A percentile compares a stretch with the other conserved stretches of the same genome.
Conservation (phyloP, 2,329 filamentous ascomycete genomes). For the Aspergillus tamarii region DNA sequence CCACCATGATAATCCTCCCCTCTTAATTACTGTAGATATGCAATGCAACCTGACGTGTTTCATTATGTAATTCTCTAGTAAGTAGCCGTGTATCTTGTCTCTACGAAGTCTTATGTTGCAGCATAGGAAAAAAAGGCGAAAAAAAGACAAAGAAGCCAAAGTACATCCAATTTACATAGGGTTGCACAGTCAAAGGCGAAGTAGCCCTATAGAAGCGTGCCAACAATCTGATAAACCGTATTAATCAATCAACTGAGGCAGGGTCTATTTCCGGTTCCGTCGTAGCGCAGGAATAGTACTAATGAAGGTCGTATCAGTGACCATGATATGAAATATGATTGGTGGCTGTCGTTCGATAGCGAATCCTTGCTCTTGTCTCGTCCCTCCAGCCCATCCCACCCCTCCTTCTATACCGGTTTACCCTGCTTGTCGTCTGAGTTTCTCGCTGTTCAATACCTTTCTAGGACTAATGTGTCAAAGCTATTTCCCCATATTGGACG, state of each 20-base stretch:
- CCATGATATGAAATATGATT: neutral
- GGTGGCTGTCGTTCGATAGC: neutral
- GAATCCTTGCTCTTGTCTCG: neutral
- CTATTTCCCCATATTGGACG: neutral
- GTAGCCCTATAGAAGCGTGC: neutral
- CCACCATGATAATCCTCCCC: neutral
- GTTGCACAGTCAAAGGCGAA: rapidly evolving
- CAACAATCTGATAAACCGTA: neutral
- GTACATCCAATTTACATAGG: rapidly evolving
- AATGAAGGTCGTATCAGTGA: neutral
- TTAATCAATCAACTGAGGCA: neutral
- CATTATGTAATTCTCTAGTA: neutral
- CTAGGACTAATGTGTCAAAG: too few relatives aligned
- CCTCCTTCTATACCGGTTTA: neutral
- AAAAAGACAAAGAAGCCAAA: neutral
- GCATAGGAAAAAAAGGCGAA: neutral
- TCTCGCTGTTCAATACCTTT: neutral
- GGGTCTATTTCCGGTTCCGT: neutral
- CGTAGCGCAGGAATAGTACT: neutral
- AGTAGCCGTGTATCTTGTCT: neutral
- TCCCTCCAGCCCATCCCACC: too few relatives aligned
- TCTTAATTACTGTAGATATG: too few relatives aligned
- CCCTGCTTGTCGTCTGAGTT: neutral
- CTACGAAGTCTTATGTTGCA: neutral
- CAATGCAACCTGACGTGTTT: too few relatives aligned